Base-by-base conservation (phyloP, 768 basidiomycete genomes). In the Lactarius indigo region DNA sequence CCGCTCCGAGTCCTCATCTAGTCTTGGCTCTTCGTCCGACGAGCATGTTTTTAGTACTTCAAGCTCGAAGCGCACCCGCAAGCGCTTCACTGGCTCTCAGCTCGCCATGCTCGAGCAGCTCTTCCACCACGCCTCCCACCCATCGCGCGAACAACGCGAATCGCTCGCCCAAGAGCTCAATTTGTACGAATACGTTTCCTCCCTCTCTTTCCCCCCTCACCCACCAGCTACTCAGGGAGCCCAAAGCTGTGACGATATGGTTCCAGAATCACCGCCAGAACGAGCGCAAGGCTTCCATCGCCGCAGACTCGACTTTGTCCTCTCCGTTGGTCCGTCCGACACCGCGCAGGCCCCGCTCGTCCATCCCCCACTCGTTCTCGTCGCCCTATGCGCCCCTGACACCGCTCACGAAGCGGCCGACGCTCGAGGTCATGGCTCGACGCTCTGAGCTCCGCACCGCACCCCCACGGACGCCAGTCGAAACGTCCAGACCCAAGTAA, bases 191-290 rank as follows among this genome's bases (percentile, higher is more conserved):
- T 12, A 4, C 15, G 3, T 3, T 3, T 20, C 26, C 8, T 35
- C 8, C 9, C 12, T 20, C 6, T 13, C 35, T 4, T 10, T 28
- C 57, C 10, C 9, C 26, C n/a, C 12, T 23, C 50, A 9, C 26
- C 26, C 26, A 52, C 37, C 8, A 18, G 28, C 5, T 20, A 35
- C 26, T 20, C 52, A 77, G 76, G 69, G 72, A 73, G 26, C 56
- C 69, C 37, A 73, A 76, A 42, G 73, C 72, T 52, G 76, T 77
- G 33, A 72, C 76, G 44, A 74, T 77, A 37, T 77, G 76, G 76
- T 76, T 77, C 68, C 76, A 77, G 63, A 77, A 77, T 63, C 73
- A 75, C 20, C 74, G 76, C 17, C 76, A 77, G 70, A 69, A 72
- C 35, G 69, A 71, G 56, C 70, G 70, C 63, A 70, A 63, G 6